Evolutionary conservation across 75 land plant genomes (phyloP).

Genomic region (Pinus albicaulis): DNA sequence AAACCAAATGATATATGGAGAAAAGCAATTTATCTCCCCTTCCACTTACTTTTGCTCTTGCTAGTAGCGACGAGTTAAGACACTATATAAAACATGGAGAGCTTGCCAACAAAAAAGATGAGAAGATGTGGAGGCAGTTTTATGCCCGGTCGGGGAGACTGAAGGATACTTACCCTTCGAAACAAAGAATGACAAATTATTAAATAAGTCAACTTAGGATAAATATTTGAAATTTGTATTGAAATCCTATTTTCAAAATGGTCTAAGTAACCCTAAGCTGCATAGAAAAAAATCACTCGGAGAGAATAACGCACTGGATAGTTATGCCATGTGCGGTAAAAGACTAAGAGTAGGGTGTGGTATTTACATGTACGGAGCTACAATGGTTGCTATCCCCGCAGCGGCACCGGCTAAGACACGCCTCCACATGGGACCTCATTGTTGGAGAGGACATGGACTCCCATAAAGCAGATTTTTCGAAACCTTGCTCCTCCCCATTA

Average conservation of each 20-base stretch:
- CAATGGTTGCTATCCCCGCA: background rate
- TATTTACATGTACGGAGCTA: background rate
- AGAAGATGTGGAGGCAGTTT: conserved; percentile 53
- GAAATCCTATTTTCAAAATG: background rate
- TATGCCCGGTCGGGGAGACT: conserved; percentile 31
- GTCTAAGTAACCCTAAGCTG: background rate
- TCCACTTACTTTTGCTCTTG: conserved; percentile 31
- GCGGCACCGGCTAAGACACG: background rate
- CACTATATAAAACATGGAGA: conserved; percentile 39
- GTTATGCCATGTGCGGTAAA: background rate
- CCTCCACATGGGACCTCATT: background rate
- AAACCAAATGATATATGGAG: too few relatives aligned
- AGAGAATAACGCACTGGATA: background rate
- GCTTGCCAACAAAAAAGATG: conserved; percentile 43
- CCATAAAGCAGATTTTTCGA: background rate
- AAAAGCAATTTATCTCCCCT: background rate
- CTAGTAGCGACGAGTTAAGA: conserved; percentile 45
- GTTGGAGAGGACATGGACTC: background rate
- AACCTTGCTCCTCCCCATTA: background rate
- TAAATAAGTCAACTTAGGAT: background rate
- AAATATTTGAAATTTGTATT: background rate
- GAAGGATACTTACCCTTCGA: conserved; percentile 40
- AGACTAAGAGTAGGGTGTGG: background rate
- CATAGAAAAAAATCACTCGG: background rate
- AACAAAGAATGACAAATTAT: background rate